Base-by-base conservation (phyloP, 2,329 filamentous ascomycete genomes). In the Pleurostoma richardsiae region DNA sequence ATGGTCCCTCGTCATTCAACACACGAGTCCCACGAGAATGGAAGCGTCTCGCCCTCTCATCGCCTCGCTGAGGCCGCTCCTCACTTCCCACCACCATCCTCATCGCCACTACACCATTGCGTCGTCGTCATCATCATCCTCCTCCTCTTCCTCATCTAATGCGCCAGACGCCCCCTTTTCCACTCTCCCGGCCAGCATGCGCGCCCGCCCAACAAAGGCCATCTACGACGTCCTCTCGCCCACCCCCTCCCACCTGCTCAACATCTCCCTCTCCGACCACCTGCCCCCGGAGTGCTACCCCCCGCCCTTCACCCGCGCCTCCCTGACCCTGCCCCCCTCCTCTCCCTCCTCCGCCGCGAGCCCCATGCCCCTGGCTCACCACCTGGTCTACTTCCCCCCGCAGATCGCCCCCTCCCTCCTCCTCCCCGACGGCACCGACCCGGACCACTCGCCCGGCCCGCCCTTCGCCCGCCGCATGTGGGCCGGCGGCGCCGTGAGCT, bases 341-440 rank as follows among this genome's bases (percentile, higher is more conserved):
- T 39, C 40, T 8, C 11, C 38, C 39, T 36, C 40, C n/a, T 8
- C 33, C 36, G 26, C 27, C 5, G 28, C 39, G 10, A n/a, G 30
- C 4, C 41, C 62, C 4, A 67, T 86, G 5, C 82, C 85, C 0
- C 74, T 79, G 30, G 87, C 85, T 33, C 85, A 95, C 62, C 90
- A 96, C 64, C 75, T 96, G 33, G 82, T 92, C 53, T 95, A 95
- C 71, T 96, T 96, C 68, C 89, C 90, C 49, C 79, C 86, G 8
- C 79, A 82, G 52, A 71, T 85, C 19, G 72, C 78, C 1, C 70
- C 80, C 10, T 79, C 76, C 6, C 56, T 72, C 31, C 78, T 97
- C 40, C 76, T 90, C 19, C 72, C 82, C 2, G 94, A 99, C 68
- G 92, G 94, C 48, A 95, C 91, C 1, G 92, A 97, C 62, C 72